Base-by-base conservation (phyloP, 306 rosid genomes). In the peach (Prunus persica) region DNA sequence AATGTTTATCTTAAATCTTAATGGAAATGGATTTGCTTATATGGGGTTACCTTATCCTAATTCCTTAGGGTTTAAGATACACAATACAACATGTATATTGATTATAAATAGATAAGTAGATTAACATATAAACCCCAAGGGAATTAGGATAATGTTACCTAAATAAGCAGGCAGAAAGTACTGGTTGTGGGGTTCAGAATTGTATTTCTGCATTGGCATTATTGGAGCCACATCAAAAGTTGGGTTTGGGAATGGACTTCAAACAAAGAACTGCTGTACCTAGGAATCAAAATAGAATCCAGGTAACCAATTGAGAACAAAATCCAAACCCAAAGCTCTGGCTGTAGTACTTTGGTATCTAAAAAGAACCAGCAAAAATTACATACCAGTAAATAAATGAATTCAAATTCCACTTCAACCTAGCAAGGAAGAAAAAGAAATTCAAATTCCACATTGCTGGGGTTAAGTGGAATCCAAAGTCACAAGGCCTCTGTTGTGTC, bases 391-490 rank as follows among this genome's bases (percentile, higher is more conserved):
- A 8, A 18, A 52, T 52, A 52, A 2, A 54, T 54, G 25, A 20
- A 54, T 54, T 54, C 25, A 54, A 54, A 11, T n/a, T 54, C 22
- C 11, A 54, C 19, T 19, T 54, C 25, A 19, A 3, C 25, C n/a
- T 4, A 54, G 19, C 22, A 6, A 19, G 25, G 25, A 24, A 24
- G 1, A 0, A 6, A 54, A 54, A 28, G 3, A 28, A 28, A 9
- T 43, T 70, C 25, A 71, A 18, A 1, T 25, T 52, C 6, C 2
- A 5, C 14, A 10, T 25, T 52, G 6, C 5, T 15, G 18, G 19
- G n/a, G 34, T 61, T 3, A 52, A 71, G 63, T 69, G 62, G 73
- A 4, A 3, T 69, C 56, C 74, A 22, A 20, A 49, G 61, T 69
- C 75, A 52, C 65, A 13, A 34, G 61, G 62, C 18, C 12, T 19